Evolutionary conservation across 2,329 filamentous ascomycete genomes (phyloP).

Genomic region (Colletotrichum sp.): DNA sequence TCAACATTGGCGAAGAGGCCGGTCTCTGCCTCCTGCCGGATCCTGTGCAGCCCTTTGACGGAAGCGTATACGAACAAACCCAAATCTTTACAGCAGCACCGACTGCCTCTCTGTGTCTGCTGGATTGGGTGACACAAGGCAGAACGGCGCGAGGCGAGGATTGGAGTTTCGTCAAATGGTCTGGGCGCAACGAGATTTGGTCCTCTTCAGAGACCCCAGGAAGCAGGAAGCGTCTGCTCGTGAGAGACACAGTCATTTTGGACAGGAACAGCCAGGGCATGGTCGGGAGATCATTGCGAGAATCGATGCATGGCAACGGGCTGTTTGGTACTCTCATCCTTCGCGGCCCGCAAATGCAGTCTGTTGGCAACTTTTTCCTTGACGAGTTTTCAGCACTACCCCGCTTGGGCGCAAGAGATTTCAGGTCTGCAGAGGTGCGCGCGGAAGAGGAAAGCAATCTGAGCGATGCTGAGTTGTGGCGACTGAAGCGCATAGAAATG

Average conservation of each 20-base stretch:
- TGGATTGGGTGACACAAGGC: conserved; percentile 96
- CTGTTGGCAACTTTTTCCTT: conserved; percentile 76
- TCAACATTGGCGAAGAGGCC: conserved; percentile 54
- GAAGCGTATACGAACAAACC: conserved; percentile 82
- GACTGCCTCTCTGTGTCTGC: conserved; percentile 72
- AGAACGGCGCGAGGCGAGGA: conserved; percentile 84
- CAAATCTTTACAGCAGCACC: conserved; percentile 75
- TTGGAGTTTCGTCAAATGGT: conserved; percentile 84
- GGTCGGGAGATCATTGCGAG: conserved; percentile 46
- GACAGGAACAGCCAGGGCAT: conserved; percentile 53
- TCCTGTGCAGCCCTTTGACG: conserved; percentile 88
- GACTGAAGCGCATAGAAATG: conserved; percentile 56
- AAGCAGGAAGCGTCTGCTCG: conserved; percentile 64
- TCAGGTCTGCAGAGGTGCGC: conserved; percentile 61
- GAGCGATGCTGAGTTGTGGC: conserved; percentile 57
- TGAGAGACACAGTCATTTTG: conserved; percentile 86
- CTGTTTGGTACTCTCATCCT: conserved; percentile 87
- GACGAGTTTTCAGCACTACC: conserved; percentile 79
- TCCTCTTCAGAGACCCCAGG: conserved; percentile 35
- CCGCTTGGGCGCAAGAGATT: conserved; percentile 83
- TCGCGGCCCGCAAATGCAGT: conserved; percentile 71
- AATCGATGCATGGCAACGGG: conserved; percentile 76
- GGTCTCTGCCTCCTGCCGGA: conserved; percentile 79
- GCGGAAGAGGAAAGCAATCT: conserved; percentile 37
- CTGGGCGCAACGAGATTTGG: conserved; percentile 90